These are phyloP conservation scores for Petunia secreta DNA, from an alignment of 257 asterid genomes.

Conservation along the genomic window DNA sequence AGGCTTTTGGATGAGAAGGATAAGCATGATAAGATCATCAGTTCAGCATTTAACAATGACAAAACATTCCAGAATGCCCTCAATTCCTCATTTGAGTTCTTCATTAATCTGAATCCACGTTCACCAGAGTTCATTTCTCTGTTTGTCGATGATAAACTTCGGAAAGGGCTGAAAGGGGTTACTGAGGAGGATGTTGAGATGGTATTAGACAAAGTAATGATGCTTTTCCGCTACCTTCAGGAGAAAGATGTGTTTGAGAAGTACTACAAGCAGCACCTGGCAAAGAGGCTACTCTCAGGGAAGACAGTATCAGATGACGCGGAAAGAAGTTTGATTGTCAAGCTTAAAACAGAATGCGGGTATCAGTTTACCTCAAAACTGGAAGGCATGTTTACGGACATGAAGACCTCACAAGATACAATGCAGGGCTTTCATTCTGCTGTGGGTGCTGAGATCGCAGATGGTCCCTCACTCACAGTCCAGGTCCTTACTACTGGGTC, in stretches of 20 bases:
- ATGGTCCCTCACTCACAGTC: conserved; percentile 38
- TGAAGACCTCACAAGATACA: conserved; percentile 46
- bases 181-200: conserved; percentile 42
- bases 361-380: conserved; percentile 44
- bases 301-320: conserved; percentile 43
- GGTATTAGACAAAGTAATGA: conserved; percentile 43
- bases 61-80: conserved; percentile 42
- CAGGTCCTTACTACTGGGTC: conserved; percentile 45
- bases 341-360: conserved; percentile 47
- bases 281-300: conserved; percentile 44
- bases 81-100: conserved; percentile 42
- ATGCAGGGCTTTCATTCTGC: conserved; percentile 40
- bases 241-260: conserved; percentile 47
- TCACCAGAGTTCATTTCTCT: conserved; percentile 43
- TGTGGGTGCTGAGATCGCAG: conserved; percentile 36
- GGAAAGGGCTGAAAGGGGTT: conserved; percentile 44
- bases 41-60: conserved; percentile 36
- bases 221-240: conserved; percentile 45
- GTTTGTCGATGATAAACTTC: conserved; percentile 42
- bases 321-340: conserved; percentile 39
- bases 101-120: conserved; percentile 42
- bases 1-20: conserved; percentile 39
- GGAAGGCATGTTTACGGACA: conserved; percentile 46
- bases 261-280: conserved; percentile 45
- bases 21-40: conserved; percentile 37